These are phyloP conservation scores for Aschersonia sp. DNA, from an alignment of 2,329 filamentous ascomycete species.

Conservation along the genomic window DNA sequence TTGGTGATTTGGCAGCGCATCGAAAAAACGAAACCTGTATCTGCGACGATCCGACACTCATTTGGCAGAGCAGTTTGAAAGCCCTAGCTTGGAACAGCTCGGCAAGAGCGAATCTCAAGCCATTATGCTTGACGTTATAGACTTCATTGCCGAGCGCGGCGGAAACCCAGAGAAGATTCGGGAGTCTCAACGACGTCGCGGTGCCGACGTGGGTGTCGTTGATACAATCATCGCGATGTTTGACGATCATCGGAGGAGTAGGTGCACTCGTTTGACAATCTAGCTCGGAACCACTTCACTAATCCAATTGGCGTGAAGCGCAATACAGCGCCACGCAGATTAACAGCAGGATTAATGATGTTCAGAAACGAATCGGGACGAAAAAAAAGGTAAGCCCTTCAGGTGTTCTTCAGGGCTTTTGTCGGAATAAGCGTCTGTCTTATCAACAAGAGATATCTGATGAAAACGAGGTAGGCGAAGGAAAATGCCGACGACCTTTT, in stretches of 20 bases:
- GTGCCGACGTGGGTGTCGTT: constrained; percentile 68
- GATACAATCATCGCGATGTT: constrained; percentile 83
- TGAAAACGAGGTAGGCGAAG: constrained; percentile 45
- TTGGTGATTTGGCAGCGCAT: no score
- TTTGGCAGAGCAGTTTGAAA: no score
- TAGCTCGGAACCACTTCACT: neutral
- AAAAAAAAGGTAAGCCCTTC: constrained; percentile 61
- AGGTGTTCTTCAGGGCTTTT: neutral
- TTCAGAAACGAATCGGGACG: constrained; percentile 77
- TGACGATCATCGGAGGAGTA: constrained; percentile 70
- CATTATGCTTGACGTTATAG: constrained; percentile 60
- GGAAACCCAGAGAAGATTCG: constrained; percentile 85
- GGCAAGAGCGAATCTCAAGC: neutral
- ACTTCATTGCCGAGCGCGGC: constrained; percentile 75
- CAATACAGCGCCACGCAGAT: constrained; percentile 70
- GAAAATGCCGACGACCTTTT: constrained; percentile 73
- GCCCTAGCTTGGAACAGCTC: neutral
- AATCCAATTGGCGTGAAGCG: constrained; percentile 16
- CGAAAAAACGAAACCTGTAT: no score
- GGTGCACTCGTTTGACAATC: constrained; percentile 7
- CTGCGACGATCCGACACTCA: no score
- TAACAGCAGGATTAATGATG: constrained; percentile 70
- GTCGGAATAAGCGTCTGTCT: neutral
- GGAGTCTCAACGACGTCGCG: constrained; percentile 74
- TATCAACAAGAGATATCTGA: neutral